Evolutionary conservation across 2,329 filamentous ascomycete genomes (phyloP), one percentile per base, ranked within the genome.

Genomic region (Fusarium sp.): DNA sequence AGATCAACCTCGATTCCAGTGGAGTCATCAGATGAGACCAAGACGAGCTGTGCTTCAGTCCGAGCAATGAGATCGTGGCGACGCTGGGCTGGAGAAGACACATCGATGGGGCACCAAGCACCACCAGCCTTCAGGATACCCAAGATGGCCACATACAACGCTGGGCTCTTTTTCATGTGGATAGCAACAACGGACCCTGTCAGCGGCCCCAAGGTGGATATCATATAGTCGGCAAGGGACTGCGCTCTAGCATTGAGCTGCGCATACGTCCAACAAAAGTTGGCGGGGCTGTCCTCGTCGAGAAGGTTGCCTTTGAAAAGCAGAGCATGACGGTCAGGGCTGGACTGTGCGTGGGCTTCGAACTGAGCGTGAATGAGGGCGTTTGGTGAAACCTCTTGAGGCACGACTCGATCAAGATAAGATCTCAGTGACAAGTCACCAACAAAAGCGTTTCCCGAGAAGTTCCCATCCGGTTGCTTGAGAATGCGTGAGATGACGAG

Each of bases 91-190:
- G 76, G 76, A 15, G 74, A 77, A 6, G 73, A 73, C 9, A 74
- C 69, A 57, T 78, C 76, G 25, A 79, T 74, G 0, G 77, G 75
- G 53, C 73, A 78, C 71, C 74, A 78, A 1, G 76, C 77, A 17
- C 67, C 74, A 1, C 78, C 78, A 25, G 77, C 73, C 54, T 79
- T 79, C 43, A 80, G 61, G 21, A 76, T 72, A 25, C 72, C 77
- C 7, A 80, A 63, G 21, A 79, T 75, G n/a, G 77, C 71, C 15
- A 79, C 69, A 51, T 77, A 78, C 14, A 66, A 44, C 72, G 73
- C 71, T 4, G 74, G 70, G 41, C 72, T 73, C 49, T 74, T 73
- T 19, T 76, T 70, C 62, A 79, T 77, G 32, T 75, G 77, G 13
- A 79, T 73, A 9, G 72, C 75, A 6, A 76, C 70, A 9, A 74